These are phyloP conservation scores for Ceratocystis cubensis DNA, from an alignment of 2,329 filamentous ascomycete species.

Conservation along the genomic window DNA sequence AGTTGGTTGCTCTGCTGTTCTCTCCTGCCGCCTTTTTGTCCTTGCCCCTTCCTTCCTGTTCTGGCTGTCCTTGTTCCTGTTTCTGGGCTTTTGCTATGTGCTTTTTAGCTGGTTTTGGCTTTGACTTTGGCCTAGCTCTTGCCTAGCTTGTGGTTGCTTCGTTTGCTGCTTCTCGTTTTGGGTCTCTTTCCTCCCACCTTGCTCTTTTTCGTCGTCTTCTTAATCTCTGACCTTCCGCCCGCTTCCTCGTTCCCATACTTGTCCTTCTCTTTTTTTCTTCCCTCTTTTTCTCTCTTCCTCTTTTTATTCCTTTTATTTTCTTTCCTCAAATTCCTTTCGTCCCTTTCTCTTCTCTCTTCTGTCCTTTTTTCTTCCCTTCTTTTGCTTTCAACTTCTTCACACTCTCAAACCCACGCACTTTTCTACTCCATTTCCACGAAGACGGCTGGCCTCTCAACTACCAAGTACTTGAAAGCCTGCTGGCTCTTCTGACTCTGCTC, in stretches of 20 bases:
- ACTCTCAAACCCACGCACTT: neutral
- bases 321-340: slow-evolving; percentile 7
- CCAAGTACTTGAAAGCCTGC: slow-evolving; percentile 17
- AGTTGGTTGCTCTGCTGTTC: neutral
- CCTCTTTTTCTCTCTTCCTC: slow-evolving; percentile 5
- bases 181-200: neutral
- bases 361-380: neutral
- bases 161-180: neutral
- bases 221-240: slow-evolving; percentile 14
- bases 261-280: slow-evolving; percentile 23
- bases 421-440: neutral
- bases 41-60: slow-evolving; percentile 15
- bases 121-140: slow-evolving; percentile 1
- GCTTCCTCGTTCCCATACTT: slow-evolving; percentile 1
- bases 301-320: slow-evolving; percentile 11
- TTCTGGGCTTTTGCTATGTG: neutral
- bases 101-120: neutral
- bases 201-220: slow-evolving; percentile 6
- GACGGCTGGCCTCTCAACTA: slow-evolving; percentile 20
- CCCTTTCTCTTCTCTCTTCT: slow-evolving; percentile 12
- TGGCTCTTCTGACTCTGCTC: slow-evolving; percentile 12
- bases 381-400: neutral
- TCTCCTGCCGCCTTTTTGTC: neutral
- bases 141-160: neutral
- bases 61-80: neutral